Base-by-base conservation (phyloP, 169 alveolate species). In the Plasmodium billcollinsi region DNA sequence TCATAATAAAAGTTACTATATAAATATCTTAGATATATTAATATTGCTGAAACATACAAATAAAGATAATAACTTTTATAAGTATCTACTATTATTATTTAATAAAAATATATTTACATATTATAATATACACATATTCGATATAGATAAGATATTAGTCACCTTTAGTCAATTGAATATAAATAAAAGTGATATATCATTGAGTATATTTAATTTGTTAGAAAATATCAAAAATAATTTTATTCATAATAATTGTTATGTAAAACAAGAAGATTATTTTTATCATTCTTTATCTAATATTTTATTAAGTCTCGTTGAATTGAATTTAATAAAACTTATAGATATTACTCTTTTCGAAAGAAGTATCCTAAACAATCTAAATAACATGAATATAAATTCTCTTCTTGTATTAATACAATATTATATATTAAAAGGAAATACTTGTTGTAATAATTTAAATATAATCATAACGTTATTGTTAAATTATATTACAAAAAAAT, bases 111-210 rank as follows among this genome's bases (percentile, higher is more conserved):
- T 83, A 52, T 43, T 47, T 15, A 69, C 56, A 14, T 83, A 29
- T 29, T 39, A 39, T 39, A 69, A 83, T 49, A 47, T 83, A 18
- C 70, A 83, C 47, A 49, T 83, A 49, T 83, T 83, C 49, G 74
- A 83, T 49, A 7, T 83, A 33, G 91, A 83, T 43, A 83, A 83
- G n/a, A 83, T 83, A 47, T 54, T 83, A 24, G 56, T 56, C 29
- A 54, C 91, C 26, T 69, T 69, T 54, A 83, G 66, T 20, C 69
- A 20, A 15, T 73, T 83, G 33, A 83, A 69, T 29, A 14, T 83
- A 7, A 69, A 11, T 14, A 67, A 56, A 39, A 63, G 26, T 43
- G 8, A 33, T n/a, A 70, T 83, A 18, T 12, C 80, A 2, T 20
- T 83, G 14, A 18, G 54, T 56, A 69, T 49, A 14, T 49, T 83